Conservation (phyloP, 139 green algal genomes). For the Raphidocelis subcapitata region DNA sequence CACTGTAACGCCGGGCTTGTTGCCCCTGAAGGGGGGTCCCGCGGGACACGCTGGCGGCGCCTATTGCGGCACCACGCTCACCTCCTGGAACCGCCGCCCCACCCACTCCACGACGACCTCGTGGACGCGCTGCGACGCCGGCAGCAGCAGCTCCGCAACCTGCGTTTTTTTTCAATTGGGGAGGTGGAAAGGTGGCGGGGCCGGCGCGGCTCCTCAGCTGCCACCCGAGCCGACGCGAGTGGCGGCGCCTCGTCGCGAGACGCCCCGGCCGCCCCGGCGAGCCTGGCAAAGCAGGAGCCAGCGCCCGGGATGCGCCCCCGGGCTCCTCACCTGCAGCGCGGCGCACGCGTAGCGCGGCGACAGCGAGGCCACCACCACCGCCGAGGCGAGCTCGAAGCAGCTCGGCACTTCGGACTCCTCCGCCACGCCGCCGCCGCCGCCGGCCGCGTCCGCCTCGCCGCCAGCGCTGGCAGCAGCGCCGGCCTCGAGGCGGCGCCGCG, state of each 20-base stretch:
- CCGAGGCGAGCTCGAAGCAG: slow-evolving; percentile 6
- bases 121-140: slow-evolving; percentile 41
- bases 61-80: too few species aligned
- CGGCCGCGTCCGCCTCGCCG: neutral
- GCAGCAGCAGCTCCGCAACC: slow-evolving; percentile 47
- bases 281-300: too few species aligned
- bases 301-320: too few species aligned
- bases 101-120: slow-evolving; percentile 14
- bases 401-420: neutral
- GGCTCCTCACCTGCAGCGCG: slow-evolving; percentile 20
- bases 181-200: neutral
- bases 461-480: too few species aligned
- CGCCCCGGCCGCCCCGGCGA: too few species aligned
- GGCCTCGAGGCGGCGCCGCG: too few species aligned
- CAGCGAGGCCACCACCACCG: neutral
- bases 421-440: neutral
- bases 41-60: slow-evolving; percentile 4
- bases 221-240: too few species aligned
- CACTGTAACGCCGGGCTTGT: too few species aligned
- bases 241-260: too few species aligned
- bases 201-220: too few species aligned
- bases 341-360: neutral
- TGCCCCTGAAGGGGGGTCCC: too few species aligned
- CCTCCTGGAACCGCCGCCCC: slow-evolving; percentile 1
- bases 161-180: neutral